A percentile compares a stretch with the other conserved stretches of the same genome.
Conservation (phyloP, 106 monocot species). For the Posidonia australis region DNA sequence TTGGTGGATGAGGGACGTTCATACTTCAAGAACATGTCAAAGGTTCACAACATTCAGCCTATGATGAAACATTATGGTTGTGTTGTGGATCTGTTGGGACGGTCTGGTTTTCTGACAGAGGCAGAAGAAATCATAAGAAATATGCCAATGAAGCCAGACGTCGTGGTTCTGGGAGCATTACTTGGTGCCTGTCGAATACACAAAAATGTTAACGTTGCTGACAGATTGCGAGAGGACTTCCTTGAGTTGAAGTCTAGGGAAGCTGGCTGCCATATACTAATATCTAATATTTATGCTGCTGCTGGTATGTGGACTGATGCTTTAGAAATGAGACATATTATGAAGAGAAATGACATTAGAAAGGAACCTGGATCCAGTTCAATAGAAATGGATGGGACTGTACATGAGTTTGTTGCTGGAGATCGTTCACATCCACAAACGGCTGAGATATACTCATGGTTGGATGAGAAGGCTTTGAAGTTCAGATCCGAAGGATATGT, state of each 20-base stretch:
- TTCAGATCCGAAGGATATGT: conserved; percentile 20
- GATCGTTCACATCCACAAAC: conserved; percentile 14
- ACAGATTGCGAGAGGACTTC: conserved; percentile 30
- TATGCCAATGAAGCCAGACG: conserved; percentile 65
- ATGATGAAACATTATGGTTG: conserved; percentile 76
- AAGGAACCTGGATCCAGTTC: conserved; percentile 60
- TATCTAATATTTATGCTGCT: conserved; percentile 67
- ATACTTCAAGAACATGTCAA: conserved; percentile 45
- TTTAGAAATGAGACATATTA: conserved; percentile 21
- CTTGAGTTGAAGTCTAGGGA: conserved; percentile 21
- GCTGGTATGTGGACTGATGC: conserved; percentile 57
- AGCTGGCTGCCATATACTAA: conserved; percentile 49
- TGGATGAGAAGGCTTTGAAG: conserved; percentile 18
- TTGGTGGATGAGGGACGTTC: conserved; percentile 44
- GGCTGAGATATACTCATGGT: conserved; percentile 14
- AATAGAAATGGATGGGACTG: conserved; percentile 34
- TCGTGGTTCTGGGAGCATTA: conserved; percentile 46
- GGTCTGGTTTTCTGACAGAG: conserved; percentile 53
- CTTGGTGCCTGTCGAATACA: conserved; percentile 68
- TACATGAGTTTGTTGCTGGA: conserved; percentile 30
- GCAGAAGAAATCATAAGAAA: conserved; percentile 32
- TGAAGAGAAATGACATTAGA: conserved; percentile 34
- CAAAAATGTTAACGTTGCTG: conserved; percentile 30
- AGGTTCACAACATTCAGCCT: conserved; percentile 32
- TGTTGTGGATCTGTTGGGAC: conserved; percentile 56